Evolutionary conservation across 1,139 yeast genomes (phyloP).

Genomic region (Suhomyces bokatorum): DNA sequence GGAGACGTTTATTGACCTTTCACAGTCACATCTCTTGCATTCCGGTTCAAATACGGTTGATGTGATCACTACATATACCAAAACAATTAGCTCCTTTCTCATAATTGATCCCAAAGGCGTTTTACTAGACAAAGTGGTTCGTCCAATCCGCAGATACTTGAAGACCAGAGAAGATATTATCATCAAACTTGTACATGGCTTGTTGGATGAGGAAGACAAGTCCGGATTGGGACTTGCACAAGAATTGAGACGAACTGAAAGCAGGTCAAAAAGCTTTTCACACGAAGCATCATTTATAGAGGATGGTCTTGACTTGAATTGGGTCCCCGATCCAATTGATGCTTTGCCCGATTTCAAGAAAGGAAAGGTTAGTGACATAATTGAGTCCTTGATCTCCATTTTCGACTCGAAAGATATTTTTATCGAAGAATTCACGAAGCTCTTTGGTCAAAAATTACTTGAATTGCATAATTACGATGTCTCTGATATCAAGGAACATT

Average conservation of each 20-base stretch:
- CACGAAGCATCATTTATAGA: slow-evolving; percentile 23
- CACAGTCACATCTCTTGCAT: slow-evolving; percentile 59
- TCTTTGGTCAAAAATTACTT: slow-evolving; percentile 65
- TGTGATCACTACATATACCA: slow-evolving; percentile 67
- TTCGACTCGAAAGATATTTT: slow-evolving; percentile 79
- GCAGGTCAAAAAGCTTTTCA: background rate
- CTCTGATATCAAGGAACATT: slow-evolving; percentile 38
- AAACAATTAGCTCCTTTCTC: slow-evolving; percentile 70
- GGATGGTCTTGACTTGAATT: slow-evolving; percentile 51
- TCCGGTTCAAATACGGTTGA: slow-evolving; percentile 83
- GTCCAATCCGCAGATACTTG: slow-evolving; percentile 68
- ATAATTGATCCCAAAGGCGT: slow-evolving; percentile 89
- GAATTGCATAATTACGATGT: slow-evolving; percentile 48
- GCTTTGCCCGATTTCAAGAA: slow-evolving; percentile 83
- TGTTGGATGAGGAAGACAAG: slow-evolving; percentile 50
- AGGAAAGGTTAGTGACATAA: slow-evolving; percentile 63
- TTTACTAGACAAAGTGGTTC: slow-evolving; percentile 68
- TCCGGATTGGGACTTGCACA: slow-evolving; percentile 50
- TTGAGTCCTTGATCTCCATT: slow-evolving; percentile 71
- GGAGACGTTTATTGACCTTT: slow-evolving; percentile 49
- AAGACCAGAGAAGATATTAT: slow-evolving; percentile 76
- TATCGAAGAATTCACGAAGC: slow-evolving; percentile 64
- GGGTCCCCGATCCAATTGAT: slow-evolving; percentile 94
- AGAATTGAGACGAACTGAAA: slow-evolving; percentile 40
- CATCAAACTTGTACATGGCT: slow-evolving; percentile 66